Base-by-base conservation (phyloP, 73 alveolate genomes). In the Tetrahymena borealis region DNA sequence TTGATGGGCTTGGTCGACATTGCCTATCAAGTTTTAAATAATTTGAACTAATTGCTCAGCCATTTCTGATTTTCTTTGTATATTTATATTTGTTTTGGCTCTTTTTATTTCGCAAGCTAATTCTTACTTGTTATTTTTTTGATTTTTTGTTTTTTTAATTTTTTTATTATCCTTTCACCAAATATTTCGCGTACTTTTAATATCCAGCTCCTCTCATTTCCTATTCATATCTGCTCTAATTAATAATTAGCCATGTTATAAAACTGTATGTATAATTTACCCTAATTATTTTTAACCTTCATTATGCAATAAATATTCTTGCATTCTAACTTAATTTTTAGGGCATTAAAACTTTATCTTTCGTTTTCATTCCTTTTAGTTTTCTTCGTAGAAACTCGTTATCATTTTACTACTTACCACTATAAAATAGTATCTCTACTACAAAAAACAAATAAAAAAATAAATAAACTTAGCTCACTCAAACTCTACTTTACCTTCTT, bases 41-140 rank as follows among this genome's bases (percentile, higher is more conserved):
- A 60, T 60, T 60, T 60, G 85, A 60, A 60, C 85, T 60, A 60
- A 60, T 60, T 60, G 85, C 85, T 60, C 85, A 60, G 85, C 85
- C 85, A 60, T 60, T 60, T 60, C 85, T 60, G n/a, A 60, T 15
- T 60, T 10, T 20, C 5, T 18, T 3, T 60, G 33, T 42, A 9
- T 42, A 10, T 60, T 60, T 7, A 60, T 20, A n/a, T 60, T 60
- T 60, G 85, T 60, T 60, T 60, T 60, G 28, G 85, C 85, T 60
- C 85, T 60, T 60, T 60, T 60, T 60, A 60, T 60, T 60, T 60
- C 28, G 85, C n/a, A 60, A 60, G 85, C 85, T 60, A 60, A 60
- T 35, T 60, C 85, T 60, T 60, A 60, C 37, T 60, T 60, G 85
- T 60, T 60, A 60, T 60, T 60, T 60, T 8, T 20, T 60, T n/a